Percentiles rank a stretch among this genome's conserved stretches.
These are phyloP conservation scores for Tolypocladium nubicola DNA, from an alignment of 2,329 filamentous ascomycete species.

Conservation along the genomic window DNA sequence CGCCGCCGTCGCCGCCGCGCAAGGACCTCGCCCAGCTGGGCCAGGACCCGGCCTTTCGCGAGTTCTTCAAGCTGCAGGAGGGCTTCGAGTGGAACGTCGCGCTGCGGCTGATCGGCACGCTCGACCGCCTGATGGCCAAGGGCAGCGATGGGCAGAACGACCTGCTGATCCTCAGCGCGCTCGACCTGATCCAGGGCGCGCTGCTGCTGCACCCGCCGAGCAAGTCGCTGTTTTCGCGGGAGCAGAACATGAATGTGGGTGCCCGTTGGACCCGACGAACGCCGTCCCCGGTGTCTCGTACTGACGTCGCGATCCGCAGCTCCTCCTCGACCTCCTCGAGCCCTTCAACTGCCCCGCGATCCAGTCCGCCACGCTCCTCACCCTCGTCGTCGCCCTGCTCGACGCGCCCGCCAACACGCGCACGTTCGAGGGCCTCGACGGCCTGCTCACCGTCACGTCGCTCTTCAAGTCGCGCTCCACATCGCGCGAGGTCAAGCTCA, in stretches of 20 bases:
- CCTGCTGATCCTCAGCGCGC: slow-evolving; percentile 73
- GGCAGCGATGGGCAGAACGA: slow-evolving; percentile 76
- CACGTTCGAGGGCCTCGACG: slow-evolving; percentile 85
- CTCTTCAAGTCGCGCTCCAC: slow-evolving; percentile 86
- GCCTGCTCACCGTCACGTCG: slow-evolving; percentile 80
- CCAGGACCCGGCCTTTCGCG: slow-evolving; percentile 79
- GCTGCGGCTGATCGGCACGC: slow-evolving; percentile 70
- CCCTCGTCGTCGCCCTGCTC: slow-evolving; percentile 80
- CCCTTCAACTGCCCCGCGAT: slow-evolving; percentile 85
- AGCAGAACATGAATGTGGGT: slow-evolving; percentile 86
- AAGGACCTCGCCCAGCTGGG: slow-evolving; percentile 62
- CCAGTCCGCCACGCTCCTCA: slow-evolving; percentile 80
- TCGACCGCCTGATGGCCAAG: slow-evolving; percentile 79
- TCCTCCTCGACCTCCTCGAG: slow-evolving; percentile 89
- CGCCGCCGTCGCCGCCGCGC: slow-evolving; percentile 28
- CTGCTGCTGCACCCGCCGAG: slow-evolving; percentile 85
- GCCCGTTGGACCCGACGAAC: background rate
- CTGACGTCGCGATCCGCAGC: slow-evolving; percentile 28
- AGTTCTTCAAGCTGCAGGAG: slow-evolving; percentile 95
- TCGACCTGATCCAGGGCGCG: slow-evolving; percentile 82
- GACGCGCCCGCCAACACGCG: slow-evolving; percentile 81
- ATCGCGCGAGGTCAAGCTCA: slow-evolving; percentile 80
- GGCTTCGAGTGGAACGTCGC: slow-evolving; percentile 98
- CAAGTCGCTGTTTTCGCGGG: slow-evolving; percentile 74
- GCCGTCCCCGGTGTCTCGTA: background rate